Evolutionary conservation across 2,329 filamentous ascomycete species (phyloP), one percentile per base, ranked within the genome.

Genomic region (Harringtonia aguacate): DNA sequence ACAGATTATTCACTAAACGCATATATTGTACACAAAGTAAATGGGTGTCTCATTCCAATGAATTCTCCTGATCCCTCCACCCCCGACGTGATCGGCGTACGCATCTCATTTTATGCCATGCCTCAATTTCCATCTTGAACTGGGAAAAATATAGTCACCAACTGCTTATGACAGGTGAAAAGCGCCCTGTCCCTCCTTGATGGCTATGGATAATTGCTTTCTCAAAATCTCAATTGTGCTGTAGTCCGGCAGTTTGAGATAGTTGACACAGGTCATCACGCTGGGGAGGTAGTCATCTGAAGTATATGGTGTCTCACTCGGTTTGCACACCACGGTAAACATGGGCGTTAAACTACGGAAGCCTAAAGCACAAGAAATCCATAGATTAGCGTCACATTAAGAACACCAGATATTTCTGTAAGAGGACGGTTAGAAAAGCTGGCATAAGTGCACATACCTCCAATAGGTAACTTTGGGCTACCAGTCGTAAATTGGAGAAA

Each of bases 241-340:
- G 65, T 98, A 98, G 63, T 98, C 87, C 18, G 92, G 92, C 58
- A 98, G 75, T 66, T 98, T 98, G 56, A 98, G 78, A 61, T 98
- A 98, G 64, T 98, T 98, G 64, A 95, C 92, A 61, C 94, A 98
- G 12, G 94, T 98, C 94, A 98, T 98, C 61, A 98, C 94, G 60
- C 89, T 97, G 13, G 94, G 92, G n/a, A 98, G 75, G 57, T 97
- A 98, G 66, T 98, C 92, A 58, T 98, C 92, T 5, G 90, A 90
- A 4, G 82, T 84, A 61, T 89, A 92, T 2, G 92, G 92, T 15
- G 87, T 80, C 59, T 98, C 92, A 62, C 86, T 94, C n/a, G 90
- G 90, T 64, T 95, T 95, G 73, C 92, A 97, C 36, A 98, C 92
- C 50, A 98, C 92, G 4, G 92, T 98, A 61, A 98, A 97, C 82